Evolutionary conservation across 352 stramenopile genomes (phyloP), one percentile per base, ranked within the genome.

Genomic region (Globisporangium orthogonon): DNA sequence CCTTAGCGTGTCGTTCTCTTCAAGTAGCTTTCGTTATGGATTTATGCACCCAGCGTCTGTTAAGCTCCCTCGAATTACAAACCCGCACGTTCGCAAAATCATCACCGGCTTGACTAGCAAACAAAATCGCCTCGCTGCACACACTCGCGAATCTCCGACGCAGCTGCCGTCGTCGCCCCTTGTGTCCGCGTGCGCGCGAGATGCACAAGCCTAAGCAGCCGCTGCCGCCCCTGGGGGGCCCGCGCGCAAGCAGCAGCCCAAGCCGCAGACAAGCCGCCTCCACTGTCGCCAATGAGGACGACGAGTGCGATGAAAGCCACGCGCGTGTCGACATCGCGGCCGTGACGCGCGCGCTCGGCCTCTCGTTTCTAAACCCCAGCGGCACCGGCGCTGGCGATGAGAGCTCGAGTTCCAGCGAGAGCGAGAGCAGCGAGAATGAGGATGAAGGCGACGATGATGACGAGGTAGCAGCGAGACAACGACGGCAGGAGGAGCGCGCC

Each of bases 291-390:
- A 31, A 39, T 7, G 48, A 44, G 5, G 40, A 43, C 9, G 29
- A 47, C 45, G 47, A 43, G 10, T 37, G 41, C 2, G 40, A 17
- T 14, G 30, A 7, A 2, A 39, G 5, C n/a, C 39, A 15, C 13
- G 5, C 39, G 40, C 41, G 39, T 15, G 56, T 62, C 39, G 56
- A 62, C 30, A 62, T 62, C 33, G 56, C 48, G 7, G 56, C 56
- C n/a, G 56, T 62, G 39, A 62, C 56, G 18, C 56, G 56, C 40
- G 56, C 49, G 10, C 56, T 62, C 49, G 56, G 56, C 17, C 56
- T 62, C 48, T 62, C 56, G 40, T 62, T 62, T 30, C 35, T 62
- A 6, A 29, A 33, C 11, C 23, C 33, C 17, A 13, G 55, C 3
- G 23, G 33, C 23, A 33, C 17, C 13, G 28, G 23, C 52, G 33